Evolutionary conservation across 805 yeast species (phyloP).

Genomic region (Saccharomycopsis fermentans): DNA sequence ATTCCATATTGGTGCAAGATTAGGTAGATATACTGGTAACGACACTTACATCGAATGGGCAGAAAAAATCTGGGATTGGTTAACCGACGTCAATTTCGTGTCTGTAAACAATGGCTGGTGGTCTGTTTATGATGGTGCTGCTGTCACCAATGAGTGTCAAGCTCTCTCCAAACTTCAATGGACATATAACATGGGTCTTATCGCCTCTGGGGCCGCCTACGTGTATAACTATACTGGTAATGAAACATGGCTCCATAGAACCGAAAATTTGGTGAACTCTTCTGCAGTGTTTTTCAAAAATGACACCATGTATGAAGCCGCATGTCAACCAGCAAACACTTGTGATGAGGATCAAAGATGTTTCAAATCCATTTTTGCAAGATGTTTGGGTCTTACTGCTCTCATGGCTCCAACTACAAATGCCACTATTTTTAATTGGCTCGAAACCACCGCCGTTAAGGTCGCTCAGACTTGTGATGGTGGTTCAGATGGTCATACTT

Average conservation of each 20-base stretch:
- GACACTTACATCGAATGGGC: slow-evolving; percentile 66
- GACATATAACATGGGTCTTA: slow-evolving; percentile 80
- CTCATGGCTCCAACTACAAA: slow-evolving; percentile 50
- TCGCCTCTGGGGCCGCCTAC: slow-evolving; percentile 73
- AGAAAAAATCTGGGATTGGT: slow-evolving; percentile 74
- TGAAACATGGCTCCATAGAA: slow-evolving; percentile 54
- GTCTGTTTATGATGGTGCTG: slow-evolving; percentile 63
- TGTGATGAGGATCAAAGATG: slow-evolving; percentile 87
- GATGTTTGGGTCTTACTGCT: slow-evolving; percentile 69
- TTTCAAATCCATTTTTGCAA: slow-evolving; percentile 76
- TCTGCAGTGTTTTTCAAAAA: slow-evolving; percentile 45
- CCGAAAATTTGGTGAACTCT: slow-evolving; percentile 46
- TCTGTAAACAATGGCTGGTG: slow-evolving; percentile 28
- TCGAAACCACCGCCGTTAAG: slow-evolving; percentile 46
- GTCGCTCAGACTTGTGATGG: slow-evolving; percentile 83
- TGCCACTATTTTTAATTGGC: slow-evolving; percentile 25
- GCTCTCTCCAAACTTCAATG: slow-evolving; percentile 53
- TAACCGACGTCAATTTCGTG: slow-evolving; percentile 43
- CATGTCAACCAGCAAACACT: slow-evolving; percentile 55
- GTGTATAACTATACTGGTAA: slow-evolving; percentile 65
- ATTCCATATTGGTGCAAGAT: slow-evolving; percentile 78
- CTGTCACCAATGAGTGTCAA: slow-evolving; percentile 50
- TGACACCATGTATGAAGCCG: slow-evolving; percentile 64
- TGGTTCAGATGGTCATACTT: slow-evolving; percentile 78
- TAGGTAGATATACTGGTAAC: slow-evolving; percentile 75